Percentiles rank a stretch among this genome's conserved stretches.
phyloP scores from a whole-genome alignment of 192 early-diverging fungal genomes.

The Rhizophagus sp. region DNA sequence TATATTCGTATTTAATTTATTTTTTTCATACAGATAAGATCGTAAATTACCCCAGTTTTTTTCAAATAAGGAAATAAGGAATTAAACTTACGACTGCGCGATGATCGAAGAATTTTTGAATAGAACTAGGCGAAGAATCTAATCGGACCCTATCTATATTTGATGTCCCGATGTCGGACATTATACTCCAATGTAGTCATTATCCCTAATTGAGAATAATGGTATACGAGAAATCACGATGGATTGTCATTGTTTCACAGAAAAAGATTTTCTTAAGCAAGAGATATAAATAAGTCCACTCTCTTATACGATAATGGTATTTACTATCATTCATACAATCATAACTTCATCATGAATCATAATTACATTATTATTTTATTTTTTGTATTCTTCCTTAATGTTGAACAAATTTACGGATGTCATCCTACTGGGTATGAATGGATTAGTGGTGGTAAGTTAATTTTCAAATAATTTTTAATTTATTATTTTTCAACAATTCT shows the following conservation, averaged over 20 bases:
- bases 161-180: too few species aligned
- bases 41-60: too few species aligned
- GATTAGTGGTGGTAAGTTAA: not conserved
- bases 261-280: not conserved
- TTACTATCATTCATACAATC: not conserved
- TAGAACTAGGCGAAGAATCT: too few species aligned
- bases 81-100: too few species aligned
- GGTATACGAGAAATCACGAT: too few species aligned
- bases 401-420: not conserved
- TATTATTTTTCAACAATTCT: not conserved
- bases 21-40: too few species aligned
- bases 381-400: not conserved
- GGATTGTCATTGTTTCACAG: not conserved
- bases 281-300: not conserved
- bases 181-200: too few species aligned
- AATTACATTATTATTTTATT: conserved; percentile 11
- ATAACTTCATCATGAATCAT: not conserved
- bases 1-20: too few species aligned
- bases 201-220: too few species aligned
- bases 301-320: not conserved
- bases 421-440: not conserved
- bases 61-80: too few species aligned
- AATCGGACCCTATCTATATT: too few species aligned
- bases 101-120: too few species aligned
- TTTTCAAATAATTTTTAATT: not conserved